phyloP scores from a whole-genome alignment of 2,329 filamentous ascomycete species.

The Fusarium musae region DNA sequence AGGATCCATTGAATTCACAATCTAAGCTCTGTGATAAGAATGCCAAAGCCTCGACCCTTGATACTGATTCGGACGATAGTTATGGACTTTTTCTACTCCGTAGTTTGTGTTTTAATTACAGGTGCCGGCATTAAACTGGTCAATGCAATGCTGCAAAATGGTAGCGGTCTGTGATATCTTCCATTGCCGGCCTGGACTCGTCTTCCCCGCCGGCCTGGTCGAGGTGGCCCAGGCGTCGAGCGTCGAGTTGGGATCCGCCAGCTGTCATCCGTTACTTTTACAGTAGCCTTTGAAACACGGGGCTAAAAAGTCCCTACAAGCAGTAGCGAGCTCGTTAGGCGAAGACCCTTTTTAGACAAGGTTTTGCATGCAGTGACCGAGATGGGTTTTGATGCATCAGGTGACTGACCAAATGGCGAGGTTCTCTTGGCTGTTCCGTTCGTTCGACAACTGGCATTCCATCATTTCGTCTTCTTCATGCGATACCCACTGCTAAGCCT shows the following conservation, averaged over 20 bases:
- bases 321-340: conserved; percentile 32
- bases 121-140: background rate
- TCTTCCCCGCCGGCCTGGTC: background rate
- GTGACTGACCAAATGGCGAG: conserved; percentile 26
- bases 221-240: background rate
- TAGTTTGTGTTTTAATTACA: background rate
- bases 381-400: conserved; percentile 19
- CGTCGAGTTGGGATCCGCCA: conserved; percentile 14
- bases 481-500: background rate
- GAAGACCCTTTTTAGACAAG: conserved; percentile 14
- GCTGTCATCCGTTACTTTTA: conserved; percentile 15
- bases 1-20: too few relatives aligned
- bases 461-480: conserved; percentile 5
- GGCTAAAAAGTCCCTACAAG: conserved; percentile 28
- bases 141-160: background rate
- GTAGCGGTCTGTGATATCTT: conserved; percentile 11
- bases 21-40: background rate
- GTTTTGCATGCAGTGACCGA: conserved; percentile 20
- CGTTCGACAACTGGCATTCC: conserved; percentile 17
- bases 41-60: background rate
- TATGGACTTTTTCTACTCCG: background rate
- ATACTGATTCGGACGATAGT: background rate
- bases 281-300: conserved; percentile 2
- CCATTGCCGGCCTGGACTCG: background rate
- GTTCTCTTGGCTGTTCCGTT: background rate